phyloP scores from a whole-genome alignment of 139 green algal genomes.

The Tetradesmus lagerheimii region DNA sequence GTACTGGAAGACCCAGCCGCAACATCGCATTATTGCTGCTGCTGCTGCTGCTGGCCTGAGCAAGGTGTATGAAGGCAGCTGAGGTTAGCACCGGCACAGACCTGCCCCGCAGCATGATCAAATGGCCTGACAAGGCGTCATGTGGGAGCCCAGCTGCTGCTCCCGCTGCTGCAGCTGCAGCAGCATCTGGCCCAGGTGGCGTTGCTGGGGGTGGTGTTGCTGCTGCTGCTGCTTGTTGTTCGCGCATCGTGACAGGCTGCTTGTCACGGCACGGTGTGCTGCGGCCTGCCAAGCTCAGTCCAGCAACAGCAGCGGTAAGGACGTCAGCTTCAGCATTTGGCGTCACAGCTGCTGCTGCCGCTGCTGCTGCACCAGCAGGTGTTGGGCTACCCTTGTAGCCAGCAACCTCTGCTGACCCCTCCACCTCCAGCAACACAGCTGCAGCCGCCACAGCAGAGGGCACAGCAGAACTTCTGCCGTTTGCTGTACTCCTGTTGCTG shows the following conservation, averaged over 20 bases:
- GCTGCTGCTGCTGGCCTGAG: conserved; percentile 33
- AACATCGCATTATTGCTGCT: neutral
- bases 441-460: neutral
- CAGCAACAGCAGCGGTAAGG: neutral
- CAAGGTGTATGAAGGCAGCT: neutral
- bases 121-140: neutral
- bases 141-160: neutral
- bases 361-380: neutral
- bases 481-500: neutral
- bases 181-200: neutral
- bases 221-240: neutral
- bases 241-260: too few species aligned
- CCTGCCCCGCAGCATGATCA: neutral
- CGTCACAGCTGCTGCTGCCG: neutral
- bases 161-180: neutral
- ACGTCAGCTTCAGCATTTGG: neutral
- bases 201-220: neutral
- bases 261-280: too few species aligned
- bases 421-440: neutral
- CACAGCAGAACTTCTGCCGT: neutral
- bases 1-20: neutral
- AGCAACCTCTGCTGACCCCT: neutral
- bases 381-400: neutral
- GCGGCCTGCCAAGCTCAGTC: neutral
- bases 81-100: neutral